These are phyloP conservation scores for Rosa chinensis DNA, from an alignment of 306 rosid genomes.

Conservation along the genomic window DNA sequence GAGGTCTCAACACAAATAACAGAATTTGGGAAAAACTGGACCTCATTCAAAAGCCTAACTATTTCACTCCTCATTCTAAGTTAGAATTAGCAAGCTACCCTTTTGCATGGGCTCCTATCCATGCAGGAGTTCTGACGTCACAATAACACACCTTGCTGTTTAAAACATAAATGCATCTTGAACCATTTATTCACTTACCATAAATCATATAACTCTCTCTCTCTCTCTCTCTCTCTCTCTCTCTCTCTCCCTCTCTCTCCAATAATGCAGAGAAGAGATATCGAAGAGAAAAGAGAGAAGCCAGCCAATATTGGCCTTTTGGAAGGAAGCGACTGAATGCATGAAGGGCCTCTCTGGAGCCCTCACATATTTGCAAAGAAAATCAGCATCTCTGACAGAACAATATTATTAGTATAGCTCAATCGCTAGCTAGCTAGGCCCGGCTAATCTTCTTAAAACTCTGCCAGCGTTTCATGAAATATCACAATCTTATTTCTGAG, in stretches of 20 bases:
- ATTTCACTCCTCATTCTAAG: neutral
- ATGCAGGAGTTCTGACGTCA: neutral
- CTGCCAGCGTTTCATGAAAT: constrained; percentile 41
- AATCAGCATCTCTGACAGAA: constrained; percentile 46
- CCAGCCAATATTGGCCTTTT: constrained; percentile 54
- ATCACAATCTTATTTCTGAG: constrained; percentile 33
- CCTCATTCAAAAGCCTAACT: neutral
- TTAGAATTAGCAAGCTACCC: neutral
- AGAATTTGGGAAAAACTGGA: neutral
- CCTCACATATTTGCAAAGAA: constrained; percentile 28
- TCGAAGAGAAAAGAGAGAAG: neutral
- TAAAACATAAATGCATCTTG: neutral
- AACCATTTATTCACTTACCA: neutral
- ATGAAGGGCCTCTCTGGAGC: constrained; percentile 35
- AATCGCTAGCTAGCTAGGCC: constrained; percentile 22
- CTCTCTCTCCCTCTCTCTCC: constrained; percentile 39
- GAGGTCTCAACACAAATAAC: neutral
- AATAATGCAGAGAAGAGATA: constrained; percentile 41
- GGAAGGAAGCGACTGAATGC: constrained; percentile 46
- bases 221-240: constrained; percentile 9
- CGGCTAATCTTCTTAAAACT: constrained; percentile 45
- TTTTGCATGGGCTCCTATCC: neutral
- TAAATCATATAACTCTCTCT: neutral
- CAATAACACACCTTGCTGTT: no score
- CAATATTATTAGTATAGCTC: neutral